phyloP scores from a whole-genome alignment of 768 basidiomycete genomes.

The Crucibulum laeve region DNA sequence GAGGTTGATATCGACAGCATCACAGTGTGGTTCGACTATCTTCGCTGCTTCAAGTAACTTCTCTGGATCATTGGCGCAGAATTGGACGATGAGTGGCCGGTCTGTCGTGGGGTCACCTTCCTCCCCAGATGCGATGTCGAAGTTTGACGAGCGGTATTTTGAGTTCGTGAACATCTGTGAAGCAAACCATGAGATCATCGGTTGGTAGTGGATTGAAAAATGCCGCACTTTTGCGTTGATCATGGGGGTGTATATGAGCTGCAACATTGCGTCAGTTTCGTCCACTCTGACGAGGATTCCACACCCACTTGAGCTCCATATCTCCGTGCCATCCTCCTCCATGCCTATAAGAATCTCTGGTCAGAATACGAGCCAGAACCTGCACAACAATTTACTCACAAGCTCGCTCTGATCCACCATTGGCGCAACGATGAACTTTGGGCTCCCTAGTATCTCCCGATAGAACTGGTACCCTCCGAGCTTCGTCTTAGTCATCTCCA shows the following conservation, averaged over 20 bases:
- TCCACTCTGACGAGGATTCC: not conserved
- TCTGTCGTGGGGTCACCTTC: conserved; percentile 76
- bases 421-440: conserved; percentile 89
- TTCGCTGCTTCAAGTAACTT: conserved; percentile 74
- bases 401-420: conserved; percentile 99
- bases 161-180: conserved; percentile 64
- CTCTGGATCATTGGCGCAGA: conserved; percentile 88
- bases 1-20: conserved; percentile 93
- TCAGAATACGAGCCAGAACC: conserved; percentile 5
- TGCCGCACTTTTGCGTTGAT: conserved; percentile 80
- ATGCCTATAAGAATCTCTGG: conserved; percentile 53
- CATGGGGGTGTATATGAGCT: conserved; percentile 97
- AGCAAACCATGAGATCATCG: conserved; percentile 1
- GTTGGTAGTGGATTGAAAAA: not conserved
- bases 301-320: conserved; percentile 73
- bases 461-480: conserved; percentile 84
- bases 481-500: conserved; percentile 27
- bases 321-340: conserved; percentile 77
- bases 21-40: conserved; percentile 73
- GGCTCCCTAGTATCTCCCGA: conserved; percentile 69
- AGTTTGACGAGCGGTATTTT: conserved; percentile 57
- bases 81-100: conserved; percentile 87
- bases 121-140: conserved; percentile 68
- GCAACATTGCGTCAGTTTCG: not conserved
- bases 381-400: conserved; percentile 41